phyloP scores from a whole-genome alignment of 1,284 basidiomycete species.

The Fistulinella staudtii region DNA sequence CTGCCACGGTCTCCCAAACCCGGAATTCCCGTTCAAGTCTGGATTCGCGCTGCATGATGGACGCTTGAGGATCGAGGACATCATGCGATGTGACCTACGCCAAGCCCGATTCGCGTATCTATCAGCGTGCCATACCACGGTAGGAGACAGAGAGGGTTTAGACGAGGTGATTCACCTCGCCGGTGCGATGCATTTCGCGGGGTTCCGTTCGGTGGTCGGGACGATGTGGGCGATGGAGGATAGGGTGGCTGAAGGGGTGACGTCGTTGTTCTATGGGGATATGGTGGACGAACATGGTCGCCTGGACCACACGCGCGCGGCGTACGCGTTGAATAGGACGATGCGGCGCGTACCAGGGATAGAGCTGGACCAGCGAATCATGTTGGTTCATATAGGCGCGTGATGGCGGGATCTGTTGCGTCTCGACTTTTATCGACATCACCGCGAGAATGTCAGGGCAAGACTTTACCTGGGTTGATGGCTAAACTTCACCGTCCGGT shows the following conservation, averaged over 20 bases:
- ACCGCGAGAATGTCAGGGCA: too few species aligned
- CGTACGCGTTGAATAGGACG: constrained; percentile 1
- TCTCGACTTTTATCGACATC: too few species aligned
- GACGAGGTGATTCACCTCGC: constrained; percentile 28
- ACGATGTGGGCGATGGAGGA: constrained; percentile 9
- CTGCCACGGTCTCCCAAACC: constrained; percentile 13
- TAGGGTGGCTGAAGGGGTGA: neutral
- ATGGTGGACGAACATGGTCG: constrained; percentile 3
- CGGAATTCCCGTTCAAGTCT: constrained; percentile 18
- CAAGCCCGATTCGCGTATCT: constrained; percentile 33
- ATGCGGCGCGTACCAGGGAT: neutral
- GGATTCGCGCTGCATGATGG: constrained; percentile 21
- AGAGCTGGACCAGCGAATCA: neutral
- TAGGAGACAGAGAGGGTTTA: constrained; percentile 11
- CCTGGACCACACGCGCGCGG: constrained; percentile 4
- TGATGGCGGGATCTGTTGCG: too few species aligned
- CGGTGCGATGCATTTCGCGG: constrained; percentile 3
- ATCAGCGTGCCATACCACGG: constrained; percentile 31
- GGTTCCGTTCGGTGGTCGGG: constrained; percentile 7
- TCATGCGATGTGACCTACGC: constrained; percentile 21
- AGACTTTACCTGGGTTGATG: too few species aligned
- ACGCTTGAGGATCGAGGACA: constrained; percentile 17
- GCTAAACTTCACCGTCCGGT: too few species aligned
- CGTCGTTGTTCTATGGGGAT: constrained; percentile 5
- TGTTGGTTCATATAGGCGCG: constrained; percentile 2